A percentile compares a stretch with the other conserved stretches of the same genome.
These are phyloP conservation scores for Glaciozyma martinii DNA, from an alignment of 768 basidiomycete species.

Conservation along the genomic window DNA sequence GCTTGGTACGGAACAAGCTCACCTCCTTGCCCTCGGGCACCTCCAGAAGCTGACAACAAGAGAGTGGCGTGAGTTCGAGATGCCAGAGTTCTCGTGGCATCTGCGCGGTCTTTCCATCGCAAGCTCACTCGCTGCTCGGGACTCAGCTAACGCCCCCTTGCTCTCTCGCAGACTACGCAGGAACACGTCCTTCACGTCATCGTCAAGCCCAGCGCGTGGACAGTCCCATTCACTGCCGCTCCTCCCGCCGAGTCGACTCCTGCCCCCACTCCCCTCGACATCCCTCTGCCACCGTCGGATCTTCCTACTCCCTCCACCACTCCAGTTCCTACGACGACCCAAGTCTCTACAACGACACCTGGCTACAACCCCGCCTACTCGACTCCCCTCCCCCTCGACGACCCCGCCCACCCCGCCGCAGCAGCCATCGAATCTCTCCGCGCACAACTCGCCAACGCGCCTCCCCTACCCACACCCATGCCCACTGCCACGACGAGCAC, in stretches of 20 bases:
- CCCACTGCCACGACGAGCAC: background rate
- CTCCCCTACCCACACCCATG: background rate
- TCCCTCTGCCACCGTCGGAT: background rate
- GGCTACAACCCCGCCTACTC: background rate
- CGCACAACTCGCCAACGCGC: background rate
- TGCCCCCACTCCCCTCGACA: background rate
- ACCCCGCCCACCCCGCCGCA: background rate
- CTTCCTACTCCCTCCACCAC: background rate
- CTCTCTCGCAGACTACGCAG: background rate
- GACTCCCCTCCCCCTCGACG: background rate
- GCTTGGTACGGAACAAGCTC: too few species aligned
- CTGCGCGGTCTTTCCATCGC: too few species aligned
- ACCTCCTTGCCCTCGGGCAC: too few species aligned
- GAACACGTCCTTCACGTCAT: slow-evolving; percentile 11
- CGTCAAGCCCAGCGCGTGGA: slow-evolving; percentile 16
- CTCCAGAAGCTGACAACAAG: too few species aligned
- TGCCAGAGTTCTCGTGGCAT: too few species aligned
- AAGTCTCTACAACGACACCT: background rate
- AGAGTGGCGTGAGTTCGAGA: too few species aligned
- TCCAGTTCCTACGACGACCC: background rate
- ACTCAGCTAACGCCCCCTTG: background rate
- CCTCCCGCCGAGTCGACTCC: background rate
- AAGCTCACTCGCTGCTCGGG: too few species aligned
- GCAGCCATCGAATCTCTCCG: background rate
- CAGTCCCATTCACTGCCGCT: slow-evolving; percentile 4